These are phyloP conservation scores for Pelomyxa schiedti DNA, from an alignment of 78 protist genomes.

Conservation along the genomic window DNA sequence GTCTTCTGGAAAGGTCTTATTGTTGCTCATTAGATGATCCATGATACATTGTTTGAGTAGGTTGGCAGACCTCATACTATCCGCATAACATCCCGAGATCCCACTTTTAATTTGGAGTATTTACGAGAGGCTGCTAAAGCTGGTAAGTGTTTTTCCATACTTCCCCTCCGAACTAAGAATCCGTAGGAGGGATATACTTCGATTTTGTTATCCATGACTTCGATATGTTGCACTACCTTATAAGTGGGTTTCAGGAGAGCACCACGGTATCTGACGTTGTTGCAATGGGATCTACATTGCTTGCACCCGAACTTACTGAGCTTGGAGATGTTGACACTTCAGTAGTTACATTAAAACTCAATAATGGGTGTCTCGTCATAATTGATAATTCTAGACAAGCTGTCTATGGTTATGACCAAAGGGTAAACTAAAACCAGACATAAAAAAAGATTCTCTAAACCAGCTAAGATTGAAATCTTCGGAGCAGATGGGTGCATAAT, in stretches of 20 bases:
- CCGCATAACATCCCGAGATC: background rate
- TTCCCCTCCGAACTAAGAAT: background rate
- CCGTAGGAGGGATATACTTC: background rate
- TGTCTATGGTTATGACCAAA: constrained; percentile 9
- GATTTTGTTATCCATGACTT: background rate
- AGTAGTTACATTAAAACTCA: background rate
- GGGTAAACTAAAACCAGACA: too few relatives aligned
- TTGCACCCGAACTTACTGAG: background rate
- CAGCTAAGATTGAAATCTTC: background rate
- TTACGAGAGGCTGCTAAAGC: too few relatives aligned
- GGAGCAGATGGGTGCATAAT: background rate
- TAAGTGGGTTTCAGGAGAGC: too few relatives aligned
- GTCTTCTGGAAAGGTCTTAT: background rate
- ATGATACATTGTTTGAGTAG: too few relatives aligned
- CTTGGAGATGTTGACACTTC: constrained; percentile 12
- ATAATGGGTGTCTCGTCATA: background rate
- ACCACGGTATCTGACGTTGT: background rate
- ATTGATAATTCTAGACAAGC: constrained; percentile 11
- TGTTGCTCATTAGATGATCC: too few relatives aligned
- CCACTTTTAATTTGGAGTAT: background rate
- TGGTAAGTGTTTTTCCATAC: too few relatives aligned
- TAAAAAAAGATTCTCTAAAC: too few relatives aligned
- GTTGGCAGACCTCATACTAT: background rate
- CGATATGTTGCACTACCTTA: background rate
- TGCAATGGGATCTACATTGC: background rate